Evolutionary conservation across 495 filamentous ascomycete species (phyloP), one percentile per base, ranked within the genome.

Genomic region (Trichoderma asperelloides): DNA sequence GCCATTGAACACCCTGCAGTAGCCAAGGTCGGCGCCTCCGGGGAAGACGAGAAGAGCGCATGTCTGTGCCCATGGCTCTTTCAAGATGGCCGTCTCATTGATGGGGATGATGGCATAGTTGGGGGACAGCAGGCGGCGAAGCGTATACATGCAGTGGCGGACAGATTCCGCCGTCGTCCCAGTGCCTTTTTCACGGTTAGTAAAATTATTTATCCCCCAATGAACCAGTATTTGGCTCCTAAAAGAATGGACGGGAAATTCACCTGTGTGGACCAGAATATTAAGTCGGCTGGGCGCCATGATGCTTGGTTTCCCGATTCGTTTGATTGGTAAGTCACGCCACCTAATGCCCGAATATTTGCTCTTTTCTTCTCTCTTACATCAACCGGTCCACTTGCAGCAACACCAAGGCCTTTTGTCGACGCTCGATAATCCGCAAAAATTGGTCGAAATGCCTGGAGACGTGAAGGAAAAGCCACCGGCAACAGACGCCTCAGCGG

Each of bases 101-200:
- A 98, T 84, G 51, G 92, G 87, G 74, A 91, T 92, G 68, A 98
- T 92, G 65, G 94, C 96, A 76, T 98, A 97, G 76, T 92, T 90
- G 47, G 92, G 90, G 21, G 92, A 92, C n/a, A 98, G 86, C 7
- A 98, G 84, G 37, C 91, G 88, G 69, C 93, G 91, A 18, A 98
- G 86, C 55, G 90, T 90, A 76, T 91, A 96, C 68, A 96, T 84
- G 73, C 89, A 91, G 77, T 98, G 94, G 28, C 91, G 87, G 65
- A 97, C 91, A 39, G 93, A 96, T 74, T 93, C 90, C 65, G 89
- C 80, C 7, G 94, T 96, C 45, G 88, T 90, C 65, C 95, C 95
- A 71, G 86, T 86, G 67, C 93, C 93, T 96, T 64, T 37, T 64
- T 37, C 39, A 13, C 69, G 39, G 7, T 68, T 40, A 64, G 64